These are phyloP conservation scores for Sambucus nigra DNA, from an alignment of 129 eudicot genomes.

Conservation along the genomic window DNA sequence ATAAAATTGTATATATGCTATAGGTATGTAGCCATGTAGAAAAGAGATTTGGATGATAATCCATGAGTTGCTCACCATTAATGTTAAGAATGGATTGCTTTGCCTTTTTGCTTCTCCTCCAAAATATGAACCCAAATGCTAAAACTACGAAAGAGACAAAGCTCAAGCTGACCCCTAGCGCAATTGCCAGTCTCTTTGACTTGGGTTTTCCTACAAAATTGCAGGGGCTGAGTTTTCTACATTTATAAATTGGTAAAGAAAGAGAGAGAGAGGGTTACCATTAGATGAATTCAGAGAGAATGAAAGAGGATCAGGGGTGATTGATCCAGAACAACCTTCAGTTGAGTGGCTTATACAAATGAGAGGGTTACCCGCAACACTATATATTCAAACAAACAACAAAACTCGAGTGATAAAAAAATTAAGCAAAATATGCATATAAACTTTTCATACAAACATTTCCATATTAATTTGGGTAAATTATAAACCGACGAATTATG, in stretches of 20 bases:
- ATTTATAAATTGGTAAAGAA: neutral
- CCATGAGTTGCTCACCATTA: conserved; percentile 15
- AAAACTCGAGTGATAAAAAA: neutral
- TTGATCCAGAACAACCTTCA: conserved; percentile 64
- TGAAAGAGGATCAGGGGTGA: conserved; percentile 55
- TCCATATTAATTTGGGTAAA: neutral
- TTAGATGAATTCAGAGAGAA: conserved; percentile 48
- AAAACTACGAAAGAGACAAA: conserved; percentile 15
- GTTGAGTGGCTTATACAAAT: conserved; percentile 69
- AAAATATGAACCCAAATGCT: conserved; percentile 13
- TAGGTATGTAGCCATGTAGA: neutral
- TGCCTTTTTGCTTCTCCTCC: conserved; percentile 17
- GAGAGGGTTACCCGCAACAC: conserved; percentile 71
- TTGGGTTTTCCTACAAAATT: conserved; percentile 21
- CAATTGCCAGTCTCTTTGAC: conserved; percentile 33
- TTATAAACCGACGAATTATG: too few relatives aligned
- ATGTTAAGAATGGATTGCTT: conserved; percentile 25
- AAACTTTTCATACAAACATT: neutral
- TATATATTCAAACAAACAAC: conserved; percentile 15
- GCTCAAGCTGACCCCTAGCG: conserved; percentile 35
- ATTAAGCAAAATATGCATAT: neutral
- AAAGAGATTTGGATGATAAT: neutral
- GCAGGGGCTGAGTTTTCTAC: conserved; percentile 35
- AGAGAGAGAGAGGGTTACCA: too few relatives aligned
- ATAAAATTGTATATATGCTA: too few relatives aligned